A percentile compares a stretch with the other conserved stretches of the same genome.
These are phyloP conservation scores for Coniochaeta hoffmannii DNA, from an alignment of 2,329 filamentous ascomycete species.

Conservation along the genomic window DNA sequence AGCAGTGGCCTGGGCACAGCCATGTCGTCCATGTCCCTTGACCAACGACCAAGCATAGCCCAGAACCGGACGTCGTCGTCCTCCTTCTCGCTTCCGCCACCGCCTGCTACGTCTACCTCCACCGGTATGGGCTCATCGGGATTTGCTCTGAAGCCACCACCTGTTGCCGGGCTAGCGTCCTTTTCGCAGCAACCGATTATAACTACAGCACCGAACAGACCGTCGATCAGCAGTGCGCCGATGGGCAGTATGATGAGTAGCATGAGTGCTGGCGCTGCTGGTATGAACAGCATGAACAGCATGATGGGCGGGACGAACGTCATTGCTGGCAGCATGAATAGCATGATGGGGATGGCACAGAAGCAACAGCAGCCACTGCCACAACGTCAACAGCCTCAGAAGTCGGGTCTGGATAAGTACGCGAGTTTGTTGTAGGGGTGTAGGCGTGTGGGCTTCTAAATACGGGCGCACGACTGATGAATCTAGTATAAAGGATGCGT, in stretches of 20 bases:
- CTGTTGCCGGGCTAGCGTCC: conserved; percentile 15
- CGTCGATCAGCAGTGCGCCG: conserved; percentile 9
- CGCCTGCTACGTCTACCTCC: conserved; percentile 28
- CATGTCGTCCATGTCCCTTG: conserved; percentile 42
- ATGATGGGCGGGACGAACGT: conserved; percentile 8
- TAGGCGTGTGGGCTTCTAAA: too few relatives aligned
- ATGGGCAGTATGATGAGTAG: conserved; percentile 6
- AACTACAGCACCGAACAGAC: conserved; percentile 13
- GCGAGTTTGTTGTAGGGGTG: conserved; percentile 51
- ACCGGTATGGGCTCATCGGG: conserved; percentile 19
- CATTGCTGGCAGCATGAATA: conserved; percentile 13
- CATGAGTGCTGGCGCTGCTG: conserved; percentile 5
- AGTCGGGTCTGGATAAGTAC: conserved; percentile 58
- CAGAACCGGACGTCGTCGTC: conserved; percentile 39
- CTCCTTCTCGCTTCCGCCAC: conserved; percentile 54
- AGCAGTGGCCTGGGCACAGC: conserved; percentile 31
- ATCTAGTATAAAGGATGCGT: neutral
- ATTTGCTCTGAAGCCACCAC: conserved; percentile 42
- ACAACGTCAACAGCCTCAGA: conserved; percentile 24
- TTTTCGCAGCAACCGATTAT: conserved; percentile 1
- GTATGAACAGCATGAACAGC: conserved; percentile 13
- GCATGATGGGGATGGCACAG: conserved; percentile 18
- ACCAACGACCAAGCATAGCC: conserved; percentile 30
- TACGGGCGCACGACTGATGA: too few relatives aligned
- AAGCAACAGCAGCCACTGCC: conserved; percentile 16